These are phyloP conservation scores for Sugiyamaella novakii DNA, from an alignment of 1,139 yeast genomes.

Conservation along the genomic window DNA sequence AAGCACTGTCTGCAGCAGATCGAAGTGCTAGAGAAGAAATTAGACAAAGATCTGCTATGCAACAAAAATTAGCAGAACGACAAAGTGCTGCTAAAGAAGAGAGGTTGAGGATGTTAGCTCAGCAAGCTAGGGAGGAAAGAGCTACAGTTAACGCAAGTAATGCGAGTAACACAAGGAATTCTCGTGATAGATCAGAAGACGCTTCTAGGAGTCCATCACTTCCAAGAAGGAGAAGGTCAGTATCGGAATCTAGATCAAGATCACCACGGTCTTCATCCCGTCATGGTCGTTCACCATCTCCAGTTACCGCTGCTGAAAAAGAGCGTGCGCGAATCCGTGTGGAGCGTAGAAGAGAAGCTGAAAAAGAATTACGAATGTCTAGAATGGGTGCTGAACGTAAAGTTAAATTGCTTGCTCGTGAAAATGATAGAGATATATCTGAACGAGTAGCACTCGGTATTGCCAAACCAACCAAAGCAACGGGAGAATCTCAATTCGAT, in stretches of 20 bases:
- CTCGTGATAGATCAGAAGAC: conserved; percentile 1
- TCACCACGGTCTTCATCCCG: conserved; percentile 1
- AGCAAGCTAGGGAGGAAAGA: conserved; percentile 52
- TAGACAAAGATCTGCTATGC: conserved; percentile 57
- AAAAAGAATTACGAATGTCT: conserved; percentile 49
- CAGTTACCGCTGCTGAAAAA: conserved; percentile 35
- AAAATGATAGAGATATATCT: conserved; percentile 55
- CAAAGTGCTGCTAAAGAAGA: conserved; percentile 64
- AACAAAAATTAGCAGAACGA: conserved; percentile 55
- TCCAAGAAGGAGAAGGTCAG: conserved; percentile 13
- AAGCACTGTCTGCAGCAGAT: conserved; percentile 78
- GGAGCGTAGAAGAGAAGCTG: conserved; percentile 51
- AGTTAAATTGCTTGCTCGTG: conserved; percentile 48
- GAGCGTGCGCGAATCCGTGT: conserved; percentile 48
- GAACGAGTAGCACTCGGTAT: conserved; percentile 58
- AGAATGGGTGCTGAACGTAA: conserved; percentile 52
- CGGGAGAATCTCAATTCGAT: conserved; percentile 54
- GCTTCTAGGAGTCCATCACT: conserved; percentile 1
- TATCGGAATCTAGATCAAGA: conserved; percentile 18
- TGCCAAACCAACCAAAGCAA: conserved; percentile 45
- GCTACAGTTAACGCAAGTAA: conserved; percentile 6
- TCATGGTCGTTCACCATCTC: conserved; percentile 12
- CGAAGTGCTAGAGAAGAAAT: conserved; percentile 71
- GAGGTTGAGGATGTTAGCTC: conserved; percentile 60
- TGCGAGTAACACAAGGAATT: too few species aligned